phyloP scores from a whole-genome alignment of 2,329 filamentous ascomycete species.

The Teratosphaeria zuluensis region DNA sequence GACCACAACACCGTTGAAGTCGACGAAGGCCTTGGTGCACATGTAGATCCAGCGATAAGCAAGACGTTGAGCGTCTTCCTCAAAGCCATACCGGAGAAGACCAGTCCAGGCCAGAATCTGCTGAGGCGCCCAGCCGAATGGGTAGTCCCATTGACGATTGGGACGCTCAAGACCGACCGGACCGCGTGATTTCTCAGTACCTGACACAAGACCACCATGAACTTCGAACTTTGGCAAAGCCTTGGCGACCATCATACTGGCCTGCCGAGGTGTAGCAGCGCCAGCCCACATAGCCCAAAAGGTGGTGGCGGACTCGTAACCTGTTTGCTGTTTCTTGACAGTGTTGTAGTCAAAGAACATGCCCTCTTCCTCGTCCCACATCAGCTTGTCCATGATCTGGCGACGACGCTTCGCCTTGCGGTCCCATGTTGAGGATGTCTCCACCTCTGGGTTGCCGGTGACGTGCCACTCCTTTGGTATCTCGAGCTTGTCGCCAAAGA shows the following conservation, averaged over 20 bases:
- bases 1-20: constrained; percentile 96
- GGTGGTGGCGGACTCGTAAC: constrained; percentile 84
- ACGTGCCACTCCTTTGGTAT: constrained; percentile 76
- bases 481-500: constrained; percentile 73
- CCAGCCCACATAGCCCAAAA: constrained; percentile 98
- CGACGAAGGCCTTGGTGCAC: constrained; percentile 96
- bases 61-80: constrained; percentile 76
- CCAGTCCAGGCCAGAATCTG: constrained; percentile 98
- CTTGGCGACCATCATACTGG: constrained; percentile 68
- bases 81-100: constrained; percentile 81
- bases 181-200: constrained; percentile 82
- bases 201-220: constrained; percentile 77
- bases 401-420: constrained; percentile 77
- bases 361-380: constrained; percentile 84
- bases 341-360: constrained; percentile 99
- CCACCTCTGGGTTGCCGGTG: constrained; percentile 53
- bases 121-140: constrained; percentile 96
- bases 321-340: constrained; percentile 65
- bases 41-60: constrained; percentile 97
- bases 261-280: constrained; percentile 74
- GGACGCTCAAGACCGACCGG: constrained; percentile 69
- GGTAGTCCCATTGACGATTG: constrained; percentile 97
- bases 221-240: constrained; percentile 82
- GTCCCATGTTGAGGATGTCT: constrained; percentile 84
- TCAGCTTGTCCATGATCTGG: constrained; percentile 77